Evolutionary conservation across 2,329 filamentous ascomycete species (phyloP).

Genomic region (Phyllosticta paracitricarpa): DNA sequence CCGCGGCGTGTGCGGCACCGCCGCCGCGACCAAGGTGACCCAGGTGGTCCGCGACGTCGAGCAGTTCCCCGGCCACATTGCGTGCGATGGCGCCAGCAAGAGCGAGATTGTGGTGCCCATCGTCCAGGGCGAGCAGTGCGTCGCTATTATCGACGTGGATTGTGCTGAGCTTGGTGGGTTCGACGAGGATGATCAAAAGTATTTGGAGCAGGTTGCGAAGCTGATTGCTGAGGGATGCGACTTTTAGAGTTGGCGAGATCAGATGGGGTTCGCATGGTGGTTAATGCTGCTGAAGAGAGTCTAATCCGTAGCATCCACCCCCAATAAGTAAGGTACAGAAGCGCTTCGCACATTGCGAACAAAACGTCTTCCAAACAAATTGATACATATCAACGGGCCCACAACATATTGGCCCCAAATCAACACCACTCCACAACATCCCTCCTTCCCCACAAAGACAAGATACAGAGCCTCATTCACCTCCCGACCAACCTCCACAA

Average conservation of each 20-base stretch:
- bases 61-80: slow-evolving; percentile 68
- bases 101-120: slow-evolving; percentile 80
- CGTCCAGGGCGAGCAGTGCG: slow-evolving; percentile 43
- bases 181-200: slow-evolving; percentile 54
- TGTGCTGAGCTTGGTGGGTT: slow-evolving; percentile 60
- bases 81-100: slow-evolving; percentile 64
- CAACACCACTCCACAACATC: too few species aligned
- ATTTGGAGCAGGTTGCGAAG: slow-evolving; percentile 51
- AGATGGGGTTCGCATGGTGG: too few species aligned
- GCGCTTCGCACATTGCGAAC: too few species aligned
- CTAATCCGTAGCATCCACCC: too few species aligned
- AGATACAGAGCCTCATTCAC: too few species aligned
- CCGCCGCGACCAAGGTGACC: slow-evolving; percentile 50
- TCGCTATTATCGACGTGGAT: slow-evolving; percentile 73
- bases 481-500: too few species aligned
- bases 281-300: too few species aligned
- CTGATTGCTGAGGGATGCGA: slow-evolving; percentile 25
- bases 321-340: too few species aligned
- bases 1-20: slow-evolving; percentile 65
- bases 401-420: too few species aligned
- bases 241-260: slow-evolving; percentile 14
- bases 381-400: too few species aligned
- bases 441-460: too few species aligned
- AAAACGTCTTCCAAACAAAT: too few species aligned
- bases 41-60: slow-evolving; percentile 62